Evolutionary conservation across 257 asterid species (phyloP), one percentile per base, ranked within the genome.

Genomic region (Capsicum baccatum): DNA sequence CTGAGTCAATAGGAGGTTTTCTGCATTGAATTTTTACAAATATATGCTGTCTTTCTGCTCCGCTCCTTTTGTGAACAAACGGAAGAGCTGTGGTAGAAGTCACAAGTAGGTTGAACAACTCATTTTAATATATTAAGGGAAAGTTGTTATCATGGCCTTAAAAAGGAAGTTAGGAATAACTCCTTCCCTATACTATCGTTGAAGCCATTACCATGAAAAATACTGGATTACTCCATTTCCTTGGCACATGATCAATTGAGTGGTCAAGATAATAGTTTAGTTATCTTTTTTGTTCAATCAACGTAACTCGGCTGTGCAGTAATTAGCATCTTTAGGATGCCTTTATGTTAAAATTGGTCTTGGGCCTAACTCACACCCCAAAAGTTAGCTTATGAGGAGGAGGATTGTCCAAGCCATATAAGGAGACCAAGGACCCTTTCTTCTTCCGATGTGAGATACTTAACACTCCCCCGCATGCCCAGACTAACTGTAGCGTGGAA

Each of bases 91-190:
- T 14, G 64, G 63, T 78, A 54, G 48, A 52, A 35, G 81, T 78
- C 26, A 78, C 81, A 52, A 21, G 19, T 78, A 33, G 64, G 64
- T 55, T 78, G 81, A 78, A 26, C 81, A 78, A 54, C n/a, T 78
- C 8, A 11, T 26, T 76, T 76, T 33, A 2, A 76, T 76, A 76
- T 4, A 52, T 1, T 54, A 52, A 78, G 64, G n/a, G n/a, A 54
- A 54, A 52, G 19, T 74, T 74, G 62, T 74, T 50, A 47, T 74
- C 81, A 13, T 50, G 60, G 62, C 12, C 26, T 76, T 76, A 52
- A 21, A 26, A 76, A 13, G 47, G 64, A 78, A 54, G 19, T 76
- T 58, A 26, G 21, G 81, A 54, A 48, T 64, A 26, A 35, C 74
- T 17, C 21, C 42, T 17, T 42, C 33, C 55, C 79, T 42, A 67